These are phyloP conservation scores for Phyllosticta ampelicida DNA, from an alignment of 2,329 filamentous ascomycete genomes.

Conservation along the genomic window DNA sequence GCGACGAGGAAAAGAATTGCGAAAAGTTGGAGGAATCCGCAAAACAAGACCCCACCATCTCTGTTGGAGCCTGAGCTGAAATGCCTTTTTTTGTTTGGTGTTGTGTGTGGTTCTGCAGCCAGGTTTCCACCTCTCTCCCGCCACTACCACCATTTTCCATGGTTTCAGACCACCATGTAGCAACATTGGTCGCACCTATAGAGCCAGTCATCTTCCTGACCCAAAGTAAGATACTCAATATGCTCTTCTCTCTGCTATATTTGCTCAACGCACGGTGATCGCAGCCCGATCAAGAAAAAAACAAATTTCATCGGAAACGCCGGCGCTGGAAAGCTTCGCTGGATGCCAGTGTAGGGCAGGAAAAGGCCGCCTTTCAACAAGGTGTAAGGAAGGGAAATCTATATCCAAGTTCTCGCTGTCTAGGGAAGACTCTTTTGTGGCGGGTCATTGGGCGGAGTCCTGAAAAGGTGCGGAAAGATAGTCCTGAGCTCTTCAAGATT, in stretches of 20 bases:
- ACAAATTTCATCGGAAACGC: neutral
- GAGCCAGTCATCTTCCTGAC: no score
- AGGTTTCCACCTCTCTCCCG: no score
- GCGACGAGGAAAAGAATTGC: constrained; percentile 21
- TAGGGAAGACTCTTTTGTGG: constrained; percentile 5
- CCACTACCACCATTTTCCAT: no score
- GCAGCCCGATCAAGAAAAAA: no score
- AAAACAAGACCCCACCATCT: neutral
- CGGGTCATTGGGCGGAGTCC: constrained; percentile 22
- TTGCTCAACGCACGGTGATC: no score
- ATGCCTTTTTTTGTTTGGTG: neutral
- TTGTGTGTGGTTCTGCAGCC: neutral
- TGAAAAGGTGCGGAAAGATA: constrained; percentile 81
- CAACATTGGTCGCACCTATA: no score
- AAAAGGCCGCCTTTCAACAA: neutral
- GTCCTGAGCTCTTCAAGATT: constrained; percentile 63
- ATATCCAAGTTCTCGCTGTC: neutral
- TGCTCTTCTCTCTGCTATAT: neutral
- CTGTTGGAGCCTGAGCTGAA: neutral
- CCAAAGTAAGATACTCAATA: no score
- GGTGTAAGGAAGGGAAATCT: neutral
- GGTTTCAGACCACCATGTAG: no score
- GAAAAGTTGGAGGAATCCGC: neutral
- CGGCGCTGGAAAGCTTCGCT: neutral
- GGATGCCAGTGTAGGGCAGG: neutral